A percentile compares a stretch with the other conserved stretches of the same genome.
Evolutionary conservation across 441 rosid species (phyloP).

Genomic region (Melastoma candidum): DNA sequence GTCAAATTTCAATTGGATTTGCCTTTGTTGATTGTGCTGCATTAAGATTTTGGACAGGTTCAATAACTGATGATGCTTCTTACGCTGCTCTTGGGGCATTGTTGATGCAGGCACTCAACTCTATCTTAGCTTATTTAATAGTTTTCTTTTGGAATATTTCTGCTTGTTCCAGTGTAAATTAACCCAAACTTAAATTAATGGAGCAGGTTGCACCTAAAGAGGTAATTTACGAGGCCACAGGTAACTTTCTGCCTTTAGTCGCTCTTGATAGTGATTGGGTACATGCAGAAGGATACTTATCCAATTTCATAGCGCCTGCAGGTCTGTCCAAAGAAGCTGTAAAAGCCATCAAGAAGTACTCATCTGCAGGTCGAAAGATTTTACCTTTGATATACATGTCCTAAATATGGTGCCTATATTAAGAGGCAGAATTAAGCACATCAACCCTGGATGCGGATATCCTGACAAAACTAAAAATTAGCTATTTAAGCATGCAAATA

Average conservation of each 20-base stretch:
- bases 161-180: constrained; percentile 6
- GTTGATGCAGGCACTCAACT: constrained; percentile 74
- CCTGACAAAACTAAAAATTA: no score
- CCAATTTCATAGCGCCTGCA: constrained; percentile 16
- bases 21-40: constrained; percentile 98
- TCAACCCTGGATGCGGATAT: no score
- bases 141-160: constrained; percentile 2
- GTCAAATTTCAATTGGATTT: constrained; percentile 54
- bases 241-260: constrained; percentile 24
- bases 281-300: not conserved
- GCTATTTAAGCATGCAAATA: no score
- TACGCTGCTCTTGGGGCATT: constrained; percentile 84
- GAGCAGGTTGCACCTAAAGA: constrained; percentile 93
- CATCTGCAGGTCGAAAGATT: constrained; percentile 48
- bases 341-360: constrained; percentile 74
- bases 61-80: constrained; percentile 69
- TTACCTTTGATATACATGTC: not conserved
- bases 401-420: no score
- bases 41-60: constrained; percentile 83
- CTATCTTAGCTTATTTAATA: constrained; percentile 9
- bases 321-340: constrained; percentile 77
- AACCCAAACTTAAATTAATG: constrained; percentile 5
- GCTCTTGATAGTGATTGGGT: constrained; percentile 9
- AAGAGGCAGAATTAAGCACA: no score
- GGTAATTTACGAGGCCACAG: constrained; percentile 74